Evolutionary conservation across 2,329 filamentous ascomycete genomes (phyloP), one percentile per base, ranked within the genome.

Genomic region (Trichoderma koningii): DNA sequence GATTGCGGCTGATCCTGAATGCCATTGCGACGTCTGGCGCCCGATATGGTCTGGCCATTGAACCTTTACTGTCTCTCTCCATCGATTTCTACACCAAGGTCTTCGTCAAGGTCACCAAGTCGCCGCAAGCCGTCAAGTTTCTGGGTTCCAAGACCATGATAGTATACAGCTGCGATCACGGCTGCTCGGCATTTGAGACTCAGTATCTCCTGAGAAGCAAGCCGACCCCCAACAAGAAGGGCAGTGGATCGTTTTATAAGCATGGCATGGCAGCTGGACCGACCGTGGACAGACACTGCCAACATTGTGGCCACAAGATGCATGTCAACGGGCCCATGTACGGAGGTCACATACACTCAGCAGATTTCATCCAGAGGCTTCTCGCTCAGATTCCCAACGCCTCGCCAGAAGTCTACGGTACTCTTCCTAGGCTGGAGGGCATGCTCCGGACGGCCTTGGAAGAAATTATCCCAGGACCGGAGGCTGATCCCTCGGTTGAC

Each of bases 291-390:
- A 82, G 84, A 17, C 78, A 82, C 45, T 99, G 95, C 76, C 83
- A 87, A 66, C 92, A 98, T 75, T 99, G 95, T 74, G 91, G 89
- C 9, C 87, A 85, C 73, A 94, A 90, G 74, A 96, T 89, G 78
- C 95, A 98, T 76, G 76, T 98, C 15, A 90, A 88, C 5, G 95
- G 95, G 1, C 95, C 95, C 0, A 98, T 99, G 94, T 99, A 93
- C 80, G 93, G 87, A 41, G 95, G 95, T 0, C 90, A 90, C 21
- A 80, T 99, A 9, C 95, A 99, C 77, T 93, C 93, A 51, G 84
- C 87, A 7, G 85, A 87, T 2, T 99, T 97, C 73, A 87, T 99
- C 67, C 85, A 90, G 72, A 86, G 85, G 64, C 87, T 99, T 26
- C 82, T 99, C 17, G 85, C 87, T 50, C 85, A 89, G 65, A 82